phyloP scores from a whole-genome alignment of 2,329 filamentous ascomycete species.

The Fusarium torulosum region DNA sequence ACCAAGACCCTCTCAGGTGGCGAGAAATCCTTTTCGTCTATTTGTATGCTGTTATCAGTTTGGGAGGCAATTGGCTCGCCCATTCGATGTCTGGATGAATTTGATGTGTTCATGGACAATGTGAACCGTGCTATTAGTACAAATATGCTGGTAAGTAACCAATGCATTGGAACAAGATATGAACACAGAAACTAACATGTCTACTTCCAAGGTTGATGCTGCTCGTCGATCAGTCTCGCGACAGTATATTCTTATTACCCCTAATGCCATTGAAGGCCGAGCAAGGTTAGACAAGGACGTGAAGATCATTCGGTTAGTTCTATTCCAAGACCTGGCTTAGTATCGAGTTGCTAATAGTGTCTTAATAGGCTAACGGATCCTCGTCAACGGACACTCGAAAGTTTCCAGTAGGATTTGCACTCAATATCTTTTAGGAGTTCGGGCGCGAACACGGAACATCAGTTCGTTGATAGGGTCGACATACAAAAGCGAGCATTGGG shows the following conservation, averaged over 20 bases:
- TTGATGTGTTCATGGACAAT: slow-evolving; percentile 99
- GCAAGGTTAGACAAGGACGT: slow-evolving; percentile 75
- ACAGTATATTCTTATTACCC: slow-evolving; percentile 97
- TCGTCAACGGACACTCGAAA: slow-evolving; percentile 63
- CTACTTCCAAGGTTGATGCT: slow-evolving; percentile 73
- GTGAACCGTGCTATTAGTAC: slow-evolving; percentile 95
- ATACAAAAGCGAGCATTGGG: slow-evolving; percentile 15
- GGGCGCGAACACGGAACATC: slow-evolving; percentile 13
- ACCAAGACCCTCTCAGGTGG: slow-evolving; percentile 95
- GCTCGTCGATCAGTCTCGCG: slow-evolving; percentile 88
- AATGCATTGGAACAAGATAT: neutral
- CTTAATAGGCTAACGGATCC: slow-evolving; percentile 67
- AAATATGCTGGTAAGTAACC: slow-evolving; percentile 82
- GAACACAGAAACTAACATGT: slow-evolving; percentile 6
- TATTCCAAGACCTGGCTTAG: neutral
- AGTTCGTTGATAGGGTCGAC: slow-evolving; percentile 13
- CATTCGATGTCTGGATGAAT: slow-evolving; percentile 94
- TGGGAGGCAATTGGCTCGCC: slow-evolving; percentile 99
- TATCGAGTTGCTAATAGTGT: slow-evolving; percentile 43
- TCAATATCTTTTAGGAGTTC: slow-evolving; percentile 27
- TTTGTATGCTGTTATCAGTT: slow-evolving; percentile 89
- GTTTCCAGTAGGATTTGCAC: slow-evolving; percentile 10
- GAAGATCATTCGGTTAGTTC: slow-evolving; percentile 76
- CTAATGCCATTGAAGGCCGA: slow-evolving; percentile 80
- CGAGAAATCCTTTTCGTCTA: slow-evolving; percentile 97